Base-by-base conservation (phyloP, 371 early-diverging fungal species). In the Mortierella sp. region DNA sequence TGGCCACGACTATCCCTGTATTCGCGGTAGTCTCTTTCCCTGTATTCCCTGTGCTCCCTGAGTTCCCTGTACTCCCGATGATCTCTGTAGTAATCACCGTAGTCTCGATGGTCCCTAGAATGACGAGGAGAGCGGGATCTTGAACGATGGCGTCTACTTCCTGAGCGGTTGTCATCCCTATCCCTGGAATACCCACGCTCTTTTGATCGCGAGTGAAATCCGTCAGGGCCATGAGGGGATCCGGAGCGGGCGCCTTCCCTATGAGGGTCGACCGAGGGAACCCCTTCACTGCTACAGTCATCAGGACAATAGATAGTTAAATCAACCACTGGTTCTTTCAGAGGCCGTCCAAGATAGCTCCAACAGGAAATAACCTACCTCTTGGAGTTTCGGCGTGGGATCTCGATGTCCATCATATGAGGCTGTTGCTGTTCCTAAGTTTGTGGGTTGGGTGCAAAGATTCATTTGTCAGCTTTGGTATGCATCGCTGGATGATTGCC, bases 61-160 rank as follows among this genome's bases (percentile, higher is more conserved):
- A 7, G 34, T 48, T 67, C 73, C 53, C 81, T 62, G 52, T 71
- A 54, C 44, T 73, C 69, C 49, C 78, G 71, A 51, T 76, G 81
- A 53, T 80, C 80, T 48, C 80, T 77, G 56, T 78, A 78, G 48
- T 81, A 71, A 25, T 80, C 78, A 31, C 81, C 76, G 57, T 79
- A 81, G 34, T 82, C 80, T 56, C 85, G 71, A 43, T 85, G 81
- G 52, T 78, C 77, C 47, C 72, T 72, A 25, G 73, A 83, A 28
- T 82, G 82, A 31, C 87, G 77, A 34, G 78, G 85, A 41, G 84
- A 80, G 49, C 81, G 68, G 13, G 82, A 84, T 9, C 71, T 60
- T 4, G 77, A 76, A 16, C 66, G 78, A 56, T 63, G 71, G 25
- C 76, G 80, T 28, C 78, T 68, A 31, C 73, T 67, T 46, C 57